Evolutionary conservation across 2,329 filamentous ascomycete species (phyloP), one percentile per base, ranked within the genome.

Genomic region (Neofusicoccum laricinum): DNA sequence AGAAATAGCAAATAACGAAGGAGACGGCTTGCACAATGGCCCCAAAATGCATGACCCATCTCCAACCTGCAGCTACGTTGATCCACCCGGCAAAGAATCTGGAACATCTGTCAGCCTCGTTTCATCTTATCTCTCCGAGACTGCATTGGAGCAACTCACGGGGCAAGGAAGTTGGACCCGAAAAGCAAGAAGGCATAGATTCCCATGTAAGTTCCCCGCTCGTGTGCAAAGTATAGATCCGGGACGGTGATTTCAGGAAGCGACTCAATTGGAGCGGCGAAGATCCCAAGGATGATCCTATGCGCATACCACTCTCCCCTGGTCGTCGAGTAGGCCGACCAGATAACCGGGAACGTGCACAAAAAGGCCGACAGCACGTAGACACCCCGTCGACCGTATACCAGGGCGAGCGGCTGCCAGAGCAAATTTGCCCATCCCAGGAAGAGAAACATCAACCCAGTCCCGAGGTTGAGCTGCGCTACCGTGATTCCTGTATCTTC

Each of bases 1-100:
- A 81, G 68, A 88, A 83, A 74, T 85, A 86, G 1, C 83, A 72
- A 66, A 85, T 78, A 17, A 87, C 68, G 40, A 84, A 81, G 8
- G 74, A 77, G 1, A 81, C 72, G 0, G 73, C 84, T 2, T 75
- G 71, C 66, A 87, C 79, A 30, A 88, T 86, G 2, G 85, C 82
- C 25, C 80, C 81, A 76, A 83, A 86, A 68, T 82, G 80, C 74
- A 70, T 71, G 2, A 76, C 73, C 74, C 74, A 75, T 45, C 70
- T 66, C 74, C 73, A 77, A 4, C 75, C 74, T 53, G 73, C 69
- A 1, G 69, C 66, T 50, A 77, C 75, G 3, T 71, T 68, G 43
- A 77, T 76, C 55, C 74, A 77, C 1, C 75, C 75, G 30, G 68
- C 68, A 21, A 76, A 73, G 25, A 77, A 70, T 41, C 53, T 58